These are phyloP conservation scores for Coemansia sp. DNA, from an alignment of 192 early-diverging fungal species.

Conservation along the genomic window DNA sequence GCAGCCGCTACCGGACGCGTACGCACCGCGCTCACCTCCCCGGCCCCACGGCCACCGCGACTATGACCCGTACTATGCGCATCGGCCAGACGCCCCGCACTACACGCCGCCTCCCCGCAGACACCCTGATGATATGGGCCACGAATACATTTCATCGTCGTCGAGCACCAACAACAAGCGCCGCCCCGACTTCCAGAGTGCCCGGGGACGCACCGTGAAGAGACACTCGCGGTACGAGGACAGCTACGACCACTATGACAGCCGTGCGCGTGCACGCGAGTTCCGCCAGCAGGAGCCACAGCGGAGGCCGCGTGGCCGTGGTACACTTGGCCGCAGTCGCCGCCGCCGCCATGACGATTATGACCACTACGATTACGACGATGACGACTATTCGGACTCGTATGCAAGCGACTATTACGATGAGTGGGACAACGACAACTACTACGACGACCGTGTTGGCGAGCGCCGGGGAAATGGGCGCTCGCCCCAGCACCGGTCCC, in stretches of 20 bases:
- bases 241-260: constrained; percentile 22
- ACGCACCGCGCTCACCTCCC: background rate
- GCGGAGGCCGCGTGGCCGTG: constrained; percentile 14
- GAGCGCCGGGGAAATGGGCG: background rate
- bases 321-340: constrained; percentile 4
- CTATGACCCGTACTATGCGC: constrained; percentile 1
- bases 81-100: constrained; percentile 4
- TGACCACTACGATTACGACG: constrained; percentile 33
- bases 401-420: constrained; percentile 32
- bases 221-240: constrained; percentile 15
- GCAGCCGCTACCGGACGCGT: background rate
- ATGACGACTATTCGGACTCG: constrained; percentile 29
- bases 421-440: constrained; percentile 24
- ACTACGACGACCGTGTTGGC: constrained; percentile 1
- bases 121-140: constrained; percentile 11
- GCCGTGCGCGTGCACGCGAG: constrained; percentile 8
- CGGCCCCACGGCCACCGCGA: constrained; percentile 6
- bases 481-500: background rate
- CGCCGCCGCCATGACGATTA: constrained; percentile 16
- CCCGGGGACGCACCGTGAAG: constrained; percentile 1
- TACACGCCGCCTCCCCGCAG: constrained; percentile 9
- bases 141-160: constrained; percentile 13
- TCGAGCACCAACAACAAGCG: constrained; percentile 18
- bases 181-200: background rate
- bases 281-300: constrained; percentile 21